These are phyloP conservation scores for Teunomyces panamensis DNA, from an alignment of 805 yeast genomes.

Conservation along the genomic window DNA sequence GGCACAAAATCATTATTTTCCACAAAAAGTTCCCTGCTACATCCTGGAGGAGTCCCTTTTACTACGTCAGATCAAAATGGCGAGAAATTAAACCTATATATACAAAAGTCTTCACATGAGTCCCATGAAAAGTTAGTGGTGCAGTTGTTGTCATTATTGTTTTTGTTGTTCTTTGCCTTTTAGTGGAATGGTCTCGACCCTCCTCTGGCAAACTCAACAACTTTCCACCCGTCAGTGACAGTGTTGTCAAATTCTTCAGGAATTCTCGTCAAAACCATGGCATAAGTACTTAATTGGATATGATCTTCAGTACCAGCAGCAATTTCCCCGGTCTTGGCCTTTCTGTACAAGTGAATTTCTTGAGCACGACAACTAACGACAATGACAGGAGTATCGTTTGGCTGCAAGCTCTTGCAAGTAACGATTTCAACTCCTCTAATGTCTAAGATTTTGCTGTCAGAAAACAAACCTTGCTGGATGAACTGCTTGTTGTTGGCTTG, in stretches of 20 bases:
- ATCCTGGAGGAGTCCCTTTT: too few relatives aligned
- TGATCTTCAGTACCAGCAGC: slow-evolving; percentile 96
- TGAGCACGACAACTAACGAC: slow-evolving; percentile 96
- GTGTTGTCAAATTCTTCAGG: slow-evolving; percentile 88
- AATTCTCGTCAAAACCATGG: slow-evolving; percentile 89
- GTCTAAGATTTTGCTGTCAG: slow-evolving; percentile 90
- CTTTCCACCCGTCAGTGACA: slow-evolving; percentile 96
- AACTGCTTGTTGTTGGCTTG: slow-evolving; percentile 90
- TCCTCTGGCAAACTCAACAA: slow-evolving; percentile 90
- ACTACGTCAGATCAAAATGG: too few relatives aligned
- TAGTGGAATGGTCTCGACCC: slow-evolving; percentile 76
- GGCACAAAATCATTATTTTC: not conserved
- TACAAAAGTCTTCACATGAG: not conserved
- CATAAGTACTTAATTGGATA: slow-evolving; percentile 89
- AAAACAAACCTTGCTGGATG: slow-evolving; percentile 83
- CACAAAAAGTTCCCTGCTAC: too few relatives aligned
- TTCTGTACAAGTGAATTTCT: slow-evolving; percentile 86
- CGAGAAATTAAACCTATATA: not conserved
- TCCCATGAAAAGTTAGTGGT: not conserved
- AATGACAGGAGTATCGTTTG: slow-evolving; percentile 87
- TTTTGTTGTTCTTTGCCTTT: slow-evolving; percentile 4
- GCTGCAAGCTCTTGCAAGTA: slow-evolving; percentile 82
- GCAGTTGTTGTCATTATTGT: not conserved
- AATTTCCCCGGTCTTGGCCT: slow-evolving; percentile 86
- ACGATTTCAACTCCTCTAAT: slow-evolving; percentile 93